Percentiles rank a stretch among this genome's conserved stretches.
These are phyloP conservation scores for Micractinium conductrix DNA, from an alignment of 139 green algal species.

Conservation along the genomic window DNA sequence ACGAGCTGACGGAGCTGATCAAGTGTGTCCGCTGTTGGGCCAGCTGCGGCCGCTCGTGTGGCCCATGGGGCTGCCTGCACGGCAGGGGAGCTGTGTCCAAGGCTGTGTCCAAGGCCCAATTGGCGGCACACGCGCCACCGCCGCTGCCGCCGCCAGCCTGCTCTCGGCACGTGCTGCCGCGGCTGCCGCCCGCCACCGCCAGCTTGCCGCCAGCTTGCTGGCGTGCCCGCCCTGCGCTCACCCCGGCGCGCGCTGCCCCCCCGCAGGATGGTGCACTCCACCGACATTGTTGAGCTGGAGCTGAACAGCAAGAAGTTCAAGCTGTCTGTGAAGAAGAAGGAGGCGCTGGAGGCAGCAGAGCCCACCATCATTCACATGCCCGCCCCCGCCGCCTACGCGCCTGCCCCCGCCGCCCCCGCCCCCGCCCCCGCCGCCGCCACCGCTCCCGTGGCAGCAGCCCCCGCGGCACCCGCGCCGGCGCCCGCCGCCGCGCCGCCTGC, in stretches of 20 bases:
- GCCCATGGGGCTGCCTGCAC: too few relatives aligned
- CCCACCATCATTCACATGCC: constrained; percentile 42
- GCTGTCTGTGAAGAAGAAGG: constrained; percentile 89
- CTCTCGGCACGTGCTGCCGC: too few relatives aligned
- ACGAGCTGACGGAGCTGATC: constrained; percentile 86
- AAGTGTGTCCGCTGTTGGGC: constrained; percentile 50
- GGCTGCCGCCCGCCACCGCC: too few relatives aligned
- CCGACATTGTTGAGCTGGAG: constrained; percentile 97
- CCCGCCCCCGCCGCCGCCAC: constrained; percentile 48
- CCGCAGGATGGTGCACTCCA: constrained; percentile 90
- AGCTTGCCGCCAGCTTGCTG: too few relatives aligned
- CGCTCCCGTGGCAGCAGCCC: constrained; percentile 40
- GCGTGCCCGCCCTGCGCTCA: background rate
- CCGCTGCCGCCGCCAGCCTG: too few relatives aligned
- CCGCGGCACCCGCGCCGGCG: constrained; percentile 53
- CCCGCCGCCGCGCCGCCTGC: constrained; percentile 57
- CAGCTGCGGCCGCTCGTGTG: too few relatives aligned
- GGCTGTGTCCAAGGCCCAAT: too few relatives aligned
- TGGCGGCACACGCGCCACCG: too few relatives aligned
- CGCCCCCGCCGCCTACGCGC: constrained; percentile 2
- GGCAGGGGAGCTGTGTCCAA: too few relatives aligned
- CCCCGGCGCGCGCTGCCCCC: background rate
- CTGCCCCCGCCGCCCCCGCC: constrained; percentile 17
- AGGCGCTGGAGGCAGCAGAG: constrained; percentile 73
- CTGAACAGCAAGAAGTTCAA: constrained; percentile 93